Conservation (phyloP, 164 flowering plant species). For the Aristolochia californica region DNA sequence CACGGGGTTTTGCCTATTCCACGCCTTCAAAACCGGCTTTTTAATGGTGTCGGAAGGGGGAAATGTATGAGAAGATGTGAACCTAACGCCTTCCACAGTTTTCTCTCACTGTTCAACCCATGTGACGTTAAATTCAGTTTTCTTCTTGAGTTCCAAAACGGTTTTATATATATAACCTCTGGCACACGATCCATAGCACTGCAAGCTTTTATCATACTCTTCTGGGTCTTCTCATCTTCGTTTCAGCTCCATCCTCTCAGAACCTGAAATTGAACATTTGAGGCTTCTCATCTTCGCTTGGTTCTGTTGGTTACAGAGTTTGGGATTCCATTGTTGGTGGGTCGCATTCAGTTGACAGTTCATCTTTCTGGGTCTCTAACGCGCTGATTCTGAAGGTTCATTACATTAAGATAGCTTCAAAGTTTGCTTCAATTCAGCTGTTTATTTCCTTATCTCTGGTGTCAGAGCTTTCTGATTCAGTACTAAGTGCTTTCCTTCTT, state of each 20-base stretch:
- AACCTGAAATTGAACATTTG: too few species aligned
- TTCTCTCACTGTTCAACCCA: constrained; percentile 23
- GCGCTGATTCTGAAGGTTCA: too few species aligned
- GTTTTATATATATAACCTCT: constrained; percentile 15
- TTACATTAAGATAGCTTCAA: too few species aligned
- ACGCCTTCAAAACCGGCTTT: constrained; percentile 57
- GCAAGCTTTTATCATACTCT: too few species aligned
- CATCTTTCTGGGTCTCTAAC: background rate
- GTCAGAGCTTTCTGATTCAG: too few species aligned
- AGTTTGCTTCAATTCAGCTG: too few species aligned
- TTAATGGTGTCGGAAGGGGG: constrained; percentile 19
- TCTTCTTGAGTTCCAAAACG: constrained; percentile 19
- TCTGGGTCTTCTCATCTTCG: background rate
- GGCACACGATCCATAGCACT: constrained; percentile 25
- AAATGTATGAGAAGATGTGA: constrained; percentile 27
- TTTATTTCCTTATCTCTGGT: too few species aligned
- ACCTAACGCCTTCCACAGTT: constrained; percentile 21
- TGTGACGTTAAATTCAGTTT: constrained; percentile 54
- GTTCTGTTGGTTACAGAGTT: background rate
- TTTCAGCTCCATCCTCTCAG: background rate
- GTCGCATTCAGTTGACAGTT: background rate
- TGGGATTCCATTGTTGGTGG: background rate
- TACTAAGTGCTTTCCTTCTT: too few species aligned
- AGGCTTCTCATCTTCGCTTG: background rate
- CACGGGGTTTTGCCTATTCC: constrained; percentile 34